These are phyloP conservation scores for Borealophlyctis nickersoniae DNA, from an alignment of 192 early-diverging fungal species.

Conservation along the genomic window DNA sequence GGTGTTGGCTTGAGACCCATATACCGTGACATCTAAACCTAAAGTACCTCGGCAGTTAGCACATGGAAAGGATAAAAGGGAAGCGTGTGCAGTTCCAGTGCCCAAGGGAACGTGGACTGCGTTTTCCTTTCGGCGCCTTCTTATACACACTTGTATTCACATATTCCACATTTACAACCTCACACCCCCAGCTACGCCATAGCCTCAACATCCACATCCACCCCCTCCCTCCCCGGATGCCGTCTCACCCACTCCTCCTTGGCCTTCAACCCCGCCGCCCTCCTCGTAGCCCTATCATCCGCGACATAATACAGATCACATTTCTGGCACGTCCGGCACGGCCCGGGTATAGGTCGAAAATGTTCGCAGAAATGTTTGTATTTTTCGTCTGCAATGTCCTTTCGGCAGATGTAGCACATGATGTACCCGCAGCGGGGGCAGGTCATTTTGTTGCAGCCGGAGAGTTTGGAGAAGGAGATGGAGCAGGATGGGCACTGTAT, in stretches of 20 bases:
- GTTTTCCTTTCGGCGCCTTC: too few species aligned
- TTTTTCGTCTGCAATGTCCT: slow-evolving; percentile 51
- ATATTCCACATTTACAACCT: too few species aligned
- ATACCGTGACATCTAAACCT: too few species aligned
- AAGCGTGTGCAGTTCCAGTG: too few species aligned
- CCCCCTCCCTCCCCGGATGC: too few species aligned
- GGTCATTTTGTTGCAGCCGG: slow-evolving; percentile 66
- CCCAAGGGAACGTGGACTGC: too few species aligned
- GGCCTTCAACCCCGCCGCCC: slow-evolving; percentile 45
- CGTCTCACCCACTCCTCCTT: slow-evolving; percentile 33
- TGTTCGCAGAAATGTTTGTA: slow-evolving; percentile 64
- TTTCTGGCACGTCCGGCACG: slow-evolving; percentile 47
- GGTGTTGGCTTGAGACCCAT: too few species aligned
- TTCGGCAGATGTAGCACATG: slow-evolving; percentile 65
- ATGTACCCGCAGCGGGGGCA: slow-evolving; percentile 54
- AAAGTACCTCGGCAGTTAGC: too few species aligned
- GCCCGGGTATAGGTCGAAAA: slow-evolving; percentile 50
- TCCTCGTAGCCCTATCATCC: slow-evolving; percentile 42
- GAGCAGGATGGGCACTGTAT: slow-evolving; percentile 53
- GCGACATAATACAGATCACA: slow-evolving; percentile 59
- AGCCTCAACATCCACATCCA: too few species aligned
- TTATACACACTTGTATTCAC: too few species aligned
- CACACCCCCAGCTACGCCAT: too few species aligned
- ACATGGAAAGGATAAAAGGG: too few species aligned
- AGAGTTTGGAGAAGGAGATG: slow-evolving; percentile 52